Evolutionary conservation across 2,329 filamentous ascomycete species (phyloP).

Genomic region (Colletotrichum tanaceti): DNA sequence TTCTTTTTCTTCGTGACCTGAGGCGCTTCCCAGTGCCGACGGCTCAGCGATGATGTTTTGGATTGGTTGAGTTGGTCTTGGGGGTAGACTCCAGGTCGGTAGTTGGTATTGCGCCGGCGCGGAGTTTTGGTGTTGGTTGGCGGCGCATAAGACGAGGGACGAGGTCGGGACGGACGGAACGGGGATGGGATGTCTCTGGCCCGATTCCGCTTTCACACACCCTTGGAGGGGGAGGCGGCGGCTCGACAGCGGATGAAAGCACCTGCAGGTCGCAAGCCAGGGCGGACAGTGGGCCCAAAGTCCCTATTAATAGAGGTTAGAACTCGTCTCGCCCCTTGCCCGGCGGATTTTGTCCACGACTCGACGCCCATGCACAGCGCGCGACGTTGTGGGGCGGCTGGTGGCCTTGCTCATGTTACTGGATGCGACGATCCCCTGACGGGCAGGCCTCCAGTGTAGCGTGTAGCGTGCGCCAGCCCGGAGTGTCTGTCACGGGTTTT

Average conservation of each 20-base stretch:
- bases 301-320: no score
- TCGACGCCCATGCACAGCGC: constrained; percentile 9
- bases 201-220: not conserved
- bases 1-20: not conserved
- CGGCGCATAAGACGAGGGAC: not conserved
- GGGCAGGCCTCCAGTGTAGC: not conserved
- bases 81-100: not conserved
- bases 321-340: not conserved
- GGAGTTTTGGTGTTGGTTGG: not conserved
- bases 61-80: not conserved
- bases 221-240: no score
- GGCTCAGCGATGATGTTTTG: not conserved
- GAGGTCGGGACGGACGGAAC: not conserved
- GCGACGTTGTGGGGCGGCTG: not conserved
- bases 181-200: not conserved
- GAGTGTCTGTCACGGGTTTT: not conserved
- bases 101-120: not conserved
- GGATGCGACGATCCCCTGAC: not conserved
- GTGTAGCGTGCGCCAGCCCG: not conserved
- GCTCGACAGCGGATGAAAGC: not conserved
- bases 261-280: not conserved
- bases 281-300: not conserved
- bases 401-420: not conserved
- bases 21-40: not conserved
- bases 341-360: not conserved